phyloP scores from a whole-genome alignment of 1,284 basidiomycete genomes.

The Cutaneotrichosporon spelunceum region DNA sequence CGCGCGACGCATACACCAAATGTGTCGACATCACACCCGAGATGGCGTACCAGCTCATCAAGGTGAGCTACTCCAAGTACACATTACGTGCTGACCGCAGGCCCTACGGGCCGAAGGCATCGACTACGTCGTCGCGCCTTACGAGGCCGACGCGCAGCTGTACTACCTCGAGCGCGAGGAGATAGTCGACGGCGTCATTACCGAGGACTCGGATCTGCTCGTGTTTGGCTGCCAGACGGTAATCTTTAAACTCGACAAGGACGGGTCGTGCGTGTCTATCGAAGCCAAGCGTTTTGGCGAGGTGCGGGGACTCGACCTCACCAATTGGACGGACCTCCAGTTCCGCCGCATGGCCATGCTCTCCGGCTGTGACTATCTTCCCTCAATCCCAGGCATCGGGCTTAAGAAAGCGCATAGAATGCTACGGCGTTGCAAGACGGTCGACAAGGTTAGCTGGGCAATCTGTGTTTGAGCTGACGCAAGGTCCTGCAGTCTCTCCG shows the following conservation, averaged over 20 bases:
- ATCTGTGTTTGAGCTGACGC: constrained; percentile 12
- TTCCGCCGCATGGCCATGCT: constrained; percentile 96
- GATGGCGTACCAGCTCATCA: constrained; percentile 97
- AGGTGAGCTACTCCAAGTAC: constrained; percentile 58
- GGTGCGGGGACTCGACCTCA: constrained; percentile 70
- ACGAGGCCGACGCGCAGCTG: constrained; percentile 97
- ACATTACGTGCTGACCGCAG: constrained; percentile 52
- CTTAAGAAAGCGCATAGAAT: constrained; percentile 91
- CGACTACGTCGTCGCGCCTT: constrained; percentile 89
- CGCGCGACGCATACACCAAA: constrained; percentile 83
- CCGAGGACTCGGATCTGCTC: constrained; percentile 96
- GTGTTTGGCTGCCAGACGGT: constrained; percentile 86
- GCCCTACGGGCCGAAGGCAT: constrained; percentile 75
- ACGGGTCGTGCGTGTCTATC: constrained; percentile 74
- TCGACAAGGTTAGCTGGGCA: constrained; percentile 63
- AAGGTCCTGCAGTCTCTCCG: constrained; percentile 65
- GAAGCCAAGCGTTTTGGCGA: constrained; percentile 71
- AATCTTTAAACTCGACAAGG: constrained; percentile 76
- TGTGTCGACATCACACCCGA: constrained; percentile 93
- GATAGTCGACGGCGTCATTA: constrained; percentile 86
- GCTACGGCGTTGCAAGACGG: constrained; percentile 77
- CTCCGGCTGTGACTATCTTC: constrained; percentile 95
- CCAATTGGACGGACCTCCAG: constrained; percentile 83
- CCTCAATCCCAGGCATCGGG: constrained; percentile 91
- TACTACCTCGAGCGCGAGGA: constrained; percentile 83